A percentile compares a stretch with the other conserved stretches of the same genome.
These are phyloP conservation scores for Citrullus mucosospermus DNA, from an alignment of 306 rosid genomes.

Conservation along the genomic window DNA sequence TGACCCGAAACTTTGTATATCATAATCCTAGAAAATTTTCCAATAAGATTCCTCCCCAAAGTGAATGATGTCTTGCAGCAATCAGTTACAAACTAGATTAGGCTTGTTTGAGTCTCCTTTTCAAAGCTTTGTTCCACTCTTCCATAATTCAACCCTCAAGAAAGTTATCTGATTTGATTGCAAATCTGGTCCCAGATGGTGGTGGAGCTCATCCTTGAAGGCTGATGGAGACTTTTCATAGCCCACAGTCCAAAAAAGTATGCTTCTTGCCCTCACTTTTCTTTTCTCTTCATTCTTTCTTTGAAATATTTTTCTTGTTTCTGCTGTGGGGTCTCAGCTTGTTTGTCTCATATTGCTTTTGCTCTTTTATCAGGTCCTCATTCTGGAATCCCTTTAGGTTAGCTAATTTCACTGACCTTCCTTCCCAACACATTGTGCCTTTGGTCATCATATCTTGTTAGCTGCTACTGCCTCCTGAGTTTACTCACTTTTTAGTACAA, in stretches of 20 bases:
- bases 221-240: conserved; percentile 66
- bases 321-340: conserved; percentile 39
- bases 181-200: conserved; percentile 60
- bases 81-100: background rate
- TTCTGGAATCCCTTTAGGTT: conserved; percentile 34
- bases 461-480: conserved; percentile 13
- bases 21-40: background rate
- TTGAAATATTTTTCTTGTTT: conserved; percentile 25
- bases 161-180: conserved; percentile 22
- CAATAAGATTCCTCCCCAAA: conserved; percentile 3
- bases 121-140: background rate
- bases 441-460: conserved; percentile 35
- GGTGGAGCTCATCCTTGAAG: conserved; percentile 37
- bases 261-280: conserved; percentile 17
- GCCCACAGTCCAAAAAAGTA: conserved; percentile 93
- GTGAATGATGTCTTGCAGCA: background rate
- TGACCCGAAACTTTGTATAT: background rate
- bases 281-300: conserved; percentile 12
- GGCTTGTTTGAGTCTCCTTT: conserved; percentile 2
- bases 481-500: conserved; percentile 22
- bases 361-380: conserved; percentile 45
- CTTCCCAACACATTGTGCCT: conserved; percentile 27
- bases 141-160: conserved; percentile 10
- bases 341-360: conserved; percentile 45
- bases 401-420: conserved; percentile 28